A percentile compares a stretch with the other conserved stretches of the same genome.
Evolutionary conservation across 2,329 filamentous ascomycete species (phyloP).

Genomic region (Alternaria tenuissima): DNA sequence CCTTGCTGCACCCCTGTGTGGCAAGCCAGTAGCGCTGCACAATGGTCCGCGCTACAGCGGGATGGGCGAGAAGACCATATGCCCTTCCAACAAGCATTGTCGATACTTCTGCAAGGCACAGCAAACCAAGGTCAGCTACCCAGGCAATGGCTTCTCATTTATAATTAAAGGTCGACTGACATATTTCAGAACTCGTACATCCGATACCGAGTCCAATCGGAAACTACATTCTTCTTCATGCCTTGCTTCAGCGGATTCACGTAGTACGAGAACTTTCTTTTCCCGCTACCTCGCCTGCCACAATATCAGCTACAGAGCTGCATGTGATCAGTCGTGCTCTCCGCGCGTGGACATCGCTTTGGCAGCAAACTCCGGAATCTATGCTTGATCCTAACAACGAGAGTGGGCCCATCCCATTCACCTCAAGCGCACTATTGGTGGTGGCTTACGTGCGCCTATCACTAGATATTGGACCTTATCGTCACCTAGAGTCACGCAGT

Average conservation of each 20-base stretch:
- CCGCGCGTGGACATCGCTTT: conserved; percentile 46
- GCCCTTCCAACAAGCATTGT: conserved; percentile 39
- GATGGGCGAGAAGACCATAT: conserved; percentile 38
- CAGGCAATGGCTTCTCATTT: background rate
- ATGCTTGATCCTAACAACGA: conserved; percentile 49
- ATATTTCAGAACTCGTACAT: conserved; percentile 23
- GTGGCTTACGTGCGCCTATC: conserved; percentile 59
- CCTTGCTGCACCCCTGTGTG: conserved; percentile 39
- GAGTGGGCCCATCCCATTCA: conserved; percentile 51
- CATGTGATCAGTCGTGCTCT: conserved; percentile 39
- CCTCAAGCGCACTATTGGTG: conserved; percentile 57
- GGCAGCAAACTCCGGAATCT: conserved; percentile 47
- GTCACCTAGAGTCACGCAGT: conserved; percentile 57
- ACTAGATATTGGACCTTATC: conserved; percentile 56
- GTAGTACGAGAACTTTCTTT: conserved; percentile 40
- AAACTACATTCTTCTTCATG: conserved; percentile 44
- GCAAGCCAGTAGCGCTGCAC: conserved; percentile 37
- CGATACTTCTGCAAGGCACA: conserved; percentile 33
- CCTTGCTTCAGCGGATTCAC: conserved; percentile 40
- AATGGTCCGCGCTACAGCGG: conserved; percentile 35
- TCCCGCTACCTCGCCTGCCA: conserved; percentile 27
- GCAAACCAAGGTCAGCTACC: conserved; percentile 11
- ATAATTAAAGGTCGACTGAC: background rate
- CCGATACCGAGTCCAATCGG: conserved; percentile 43
- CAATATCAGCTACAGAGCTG: conserved; percentile 31